Base-by-base conservation (phyloP, 371 early-diverging fungal genomes). In the Mucor lusitanicus region DNA sequence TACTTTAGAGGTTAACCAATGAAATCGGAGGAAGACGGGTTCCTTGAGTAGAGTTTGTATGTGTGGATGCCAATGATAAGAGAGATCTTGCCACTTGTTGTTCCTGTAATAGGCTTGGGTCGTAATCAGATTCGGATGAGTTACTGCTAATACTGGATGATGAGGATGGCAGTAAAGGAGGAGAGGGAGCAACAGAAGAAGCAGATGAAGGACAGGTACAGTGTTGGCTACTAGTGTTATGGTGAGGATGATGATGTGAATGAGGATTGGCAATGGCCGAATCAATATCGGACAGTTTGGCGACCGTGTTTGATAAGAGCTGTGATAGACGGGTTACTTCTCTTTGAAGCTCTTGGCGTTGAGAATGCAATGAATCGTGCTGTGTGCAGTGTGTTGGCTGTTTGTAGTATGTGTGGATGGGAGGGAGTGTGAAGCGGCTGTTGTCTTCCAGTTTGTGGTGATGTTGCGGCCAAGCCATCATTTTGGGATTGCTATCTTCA, bases 331-430 rank as follows among this genome's bases (percentile, higher is more conserved):
- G 83, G 12, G 81, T 72, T 7, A 89, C 85, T 61, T 89, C 85
- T 11, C 80, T 76, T 63, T 89, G 85, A n/a, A 89, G 72, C 27
- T 83, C 80, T 28, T 85, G 78, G 6, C 88, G 81, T 30, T 87
- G 83, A 33, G 76, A 77, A 23, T 74, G 68, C 30, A 84, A 74
- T 6, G 75, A 70, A 64, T 86, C 78, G 23, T 59, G 23, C 15
- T 64, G 2, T 2, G 57, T 37, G 25, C 57, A 25, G n/a, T 57
- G 19, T 30, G 50, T 6, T 25, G 40, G 30, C 25, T 50, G 55
- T 35, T 30, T 28, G 32, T 42, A 44, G n/a, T 61, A 56, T 17
- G 61, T 39, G 17, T 61, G 61, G 30, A 67, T 55, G 13, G 67
- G 67, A 42, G 67, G 67, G 25, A 67, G 44, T 58, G 59, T 65